These are phyloP conservation scores for Ogataea thermomethanolica DNA, from an alignment of 805 yeast genomes.

Conservation along the genomic window DNA sequence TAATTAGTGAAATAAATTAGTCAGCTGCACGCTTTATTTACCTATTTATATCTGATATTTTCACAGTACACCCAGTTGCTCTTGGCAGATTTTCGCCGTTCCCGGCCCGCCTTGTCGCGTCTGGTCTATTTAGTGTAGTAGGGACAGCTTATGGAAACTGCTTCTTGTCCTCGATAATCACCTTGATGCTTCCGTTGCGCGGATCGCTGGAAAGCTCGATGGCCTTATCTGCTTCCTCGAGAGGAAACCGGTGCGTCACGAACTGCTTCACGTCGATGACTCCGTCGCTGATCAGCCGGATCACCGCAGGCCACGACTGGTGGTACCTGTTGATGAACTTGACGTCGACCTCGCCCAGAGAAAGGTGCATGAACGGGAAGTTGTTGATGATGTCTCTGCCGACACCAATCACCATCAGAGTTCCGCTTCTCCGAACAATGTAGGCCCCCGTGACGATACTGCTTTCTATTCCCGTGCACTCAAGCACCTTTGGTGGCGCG, in stretches of 20 bases:
- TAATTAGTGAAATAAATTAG: background rate
- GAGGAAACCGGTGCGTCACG: slow-evolving; percentile 46
- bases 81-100: background rate
- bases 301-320: slow-evolving; percentile 56
- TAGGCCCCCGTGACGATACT: slow-evolving; percentile 46
- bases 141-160: background rate
- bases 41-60: too few relatives aligned
- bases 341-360: slow-evolving; percentile 50
- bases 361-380: slow-evolving; percentile 53
- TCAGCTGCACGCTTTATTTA: background rate
- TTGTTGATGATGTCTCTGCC: slow-evolving; percentile 44
- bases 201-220: slow-evolving; percentile 39
- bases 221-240: slow-evolving; percentile 48
- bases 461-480: slow-evolving; percentile 53
- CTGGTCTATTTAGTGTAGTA: background rate
- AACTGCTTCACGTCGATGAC: slow-evolving; percentile 42
- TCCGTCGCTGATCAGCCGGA: slow-evolving; percentile 43
- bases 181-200: slow-evolving; percentile 44
- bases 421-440: slow-evolving; percentile 45
- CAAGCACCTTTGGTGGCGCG: slow-evolving; percentile 44
- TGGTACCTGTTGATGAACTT: slow-evolving; percentile 52
- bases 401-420: slow-evolving; percentile 48
- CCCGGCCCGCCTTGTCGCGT: background rate
- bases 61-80: background rate
- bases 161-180: slow-evolving; percentile 38